These are phyloP conservation scores for Erythrophleum ivorense DNA, from an alignment of 331 rosid species.

Conservation along the genomic window DNA sequence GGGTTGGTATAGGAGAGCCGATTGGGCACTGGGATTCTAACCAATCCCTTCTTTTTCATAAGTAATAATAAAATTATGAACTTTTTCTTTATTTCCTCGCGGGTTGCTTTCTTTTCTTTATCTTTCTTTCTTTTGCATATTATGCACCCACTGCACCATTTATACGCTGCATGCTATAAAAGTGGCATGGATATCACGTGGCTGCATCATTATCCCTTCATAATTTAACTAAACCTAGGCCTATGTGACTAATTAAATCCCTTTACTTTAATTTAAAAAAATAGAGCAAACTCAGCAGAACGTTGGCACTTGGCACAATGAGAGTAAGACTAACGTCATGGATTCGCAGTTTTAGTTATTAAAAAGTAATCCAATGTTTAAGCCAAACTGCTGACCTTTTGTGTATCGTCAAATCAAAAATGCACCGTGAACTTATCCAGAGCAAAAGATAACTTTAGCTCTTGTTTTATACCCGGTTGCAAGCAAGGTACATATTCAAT, in stretches of 20 bases:
- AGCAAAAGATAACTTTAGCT: slow-evolving; percentile 55
- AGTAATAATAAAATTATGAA: background rate
- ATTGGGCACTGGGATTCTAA: background rate
- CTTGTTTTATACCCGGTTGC: slow-evolving; percentile 52
- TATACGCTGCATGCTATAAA: background rate
- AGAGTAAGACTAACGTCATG: background rate
- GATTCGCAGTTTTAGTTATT: background rate
- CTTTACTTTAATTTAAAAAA: no score
- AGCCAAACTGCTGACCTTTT: slow-evolving; percentile 2
- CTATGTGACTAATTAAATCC: no score
- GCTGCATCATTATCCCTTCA: no score
- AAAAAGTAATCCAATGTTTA: background rate
- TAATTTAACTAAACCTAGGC: no score
- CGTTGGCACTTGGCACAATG: background rate
- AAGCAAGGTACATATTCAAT: slow-evolving; percentile 87
- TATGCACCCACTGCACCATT: no score
- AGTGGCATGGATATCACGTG: background rate
- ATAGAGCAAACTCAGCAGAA: background rate
- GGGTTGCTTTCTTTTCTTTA: background rate
- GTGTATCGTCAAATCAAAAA: background rate
- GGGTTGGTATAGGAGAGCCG: background rate
- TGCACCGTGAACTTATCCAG: slow-evolving; percentile 37
- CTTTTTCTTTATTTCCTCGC: background rate
- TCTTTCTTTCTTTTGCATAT: background rate
- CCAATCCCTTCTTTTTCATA: no score